Evolutionary conservation across 192 early-diverging fungal species (phyloP).

Genomic region (Coemansia sp.): DNA sequence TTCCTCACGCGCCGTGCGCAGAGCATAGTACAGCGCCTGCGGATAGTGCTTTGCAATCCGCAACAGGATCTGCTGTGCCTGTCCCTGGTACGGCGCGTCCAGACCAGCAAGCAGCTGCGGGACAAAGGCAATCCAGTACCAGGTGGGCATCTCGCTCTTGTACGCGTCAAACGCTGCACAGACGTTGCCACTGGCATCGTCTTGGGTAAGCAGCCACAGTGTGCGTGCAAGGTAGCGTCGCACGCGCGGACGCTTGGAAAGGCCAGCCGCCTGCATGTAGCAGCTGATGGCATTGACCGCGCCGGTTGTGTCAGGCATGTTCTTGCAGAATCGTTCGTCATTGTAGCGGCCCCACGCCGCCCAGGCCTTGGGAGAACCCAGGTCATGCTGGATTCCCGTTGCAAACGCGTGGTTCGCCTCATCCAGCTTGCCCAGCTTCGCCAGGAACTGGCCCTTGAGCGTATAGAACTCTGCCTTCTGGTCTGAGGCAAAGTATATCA

Average conservation of each 20-base stretch:
- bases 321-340: conserved; percentile 84
- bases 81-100: conserved; percentile 67
- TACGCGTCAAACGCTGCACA: conserved; percentile 81
- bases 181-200: conserved; percentile 75
- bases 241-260: conserved; percentile 82
- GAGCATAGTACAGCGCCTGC: conserved; percentile 91
- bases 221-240: conserved; percentile 90
- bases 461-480: conserved; percentile 99
- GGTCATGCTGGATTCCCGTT: conserved; percentile 86
- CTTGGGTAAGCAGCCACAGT: conserved; percentile 91
- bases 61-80: conserved; percentile 80
- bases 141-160: conserved; percentile 87
- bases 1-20: conserved; percentile 93
- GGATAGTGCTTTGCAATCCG: conserved; percentile 88
- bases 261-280: conserved; percentile 91
- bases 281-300: conserved; percentile 91
- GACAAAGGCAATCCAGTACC: conserved; percentile 99
- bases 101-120: conserved; percentile 88
- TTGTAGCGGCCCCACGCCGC: conserved; percentile 95
- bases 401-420: conserved; percentile 92
- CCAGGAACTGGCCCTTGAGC: conserved; percentile 92
- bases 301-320: conserved; percentile 76
- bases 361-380: conserved; percentile 91
- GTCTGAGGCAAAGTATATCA: conserved; percentile 86
- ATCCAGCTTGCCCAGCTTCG: conserved; percentile 78